Percentiles rank a stretch among this genome's conserved stretches.
Conservation (phyloP, 2,329 filamentous ascomycete genomes). For the Diaporthe helianthi region DNA sequence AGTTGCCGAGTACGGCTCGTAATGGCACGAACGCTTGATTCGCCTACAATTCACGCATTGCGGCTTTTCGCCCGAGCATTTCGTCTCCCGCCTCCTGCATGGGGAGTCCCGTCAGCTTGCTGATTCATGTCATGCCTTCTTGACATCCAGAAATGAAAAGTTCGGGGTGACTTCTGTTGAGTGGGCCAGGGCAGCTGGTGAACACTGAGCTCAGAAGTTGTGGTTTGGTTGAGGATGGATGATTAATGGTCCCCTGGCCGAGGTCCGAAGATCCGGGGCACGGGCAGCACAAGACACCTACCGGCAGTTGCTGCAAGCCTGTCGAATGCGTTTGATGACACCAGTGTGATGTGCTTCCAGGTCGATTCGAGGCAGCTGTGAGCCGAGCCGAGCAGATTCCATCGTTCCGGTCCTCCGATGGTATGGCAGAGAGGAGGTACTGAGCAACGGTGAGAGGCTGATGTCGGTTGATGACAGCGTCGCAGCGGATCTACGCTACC, state of each 20-base stretch:
- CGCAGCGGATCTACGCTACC: not conserved
- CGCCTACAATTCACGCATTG: conserved; percentile 3
- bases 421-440: not conserved
- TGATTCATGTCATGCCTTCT: too few species aligned
- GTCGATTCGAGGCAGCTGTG: not conserved
- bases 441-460: not conserved
- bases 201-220: too few species aligned
- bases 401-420: not conserved
- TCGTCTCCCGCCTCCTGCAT: not conserved
- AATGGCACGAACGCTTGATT: conserved; percentile 4
- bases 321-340: conserved; percentile 10
- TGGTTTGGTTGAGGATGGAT: too few species aligned
- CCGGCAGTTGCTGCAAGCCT: conserved; percentile 12
- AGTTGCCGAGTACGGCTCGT: not conserved
- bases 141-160: not conserved
- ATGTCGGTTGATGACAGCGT: not conserved
- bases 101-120: not conserved
- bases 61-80: conserved; percentile 11
- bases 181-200: not conserved
- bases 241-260: too few species aligned
- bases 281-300: not conserved
- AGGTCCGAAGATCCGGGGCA: not conserved
- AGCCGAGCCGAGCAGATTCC: not conserved
- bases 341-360: not conserved
- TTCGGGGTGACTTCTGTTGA: too few species aligned